phyloP scores from a whole-genome alignment of 306 rosid genomes.

The Hylodesmum podocarpum region DNA sequence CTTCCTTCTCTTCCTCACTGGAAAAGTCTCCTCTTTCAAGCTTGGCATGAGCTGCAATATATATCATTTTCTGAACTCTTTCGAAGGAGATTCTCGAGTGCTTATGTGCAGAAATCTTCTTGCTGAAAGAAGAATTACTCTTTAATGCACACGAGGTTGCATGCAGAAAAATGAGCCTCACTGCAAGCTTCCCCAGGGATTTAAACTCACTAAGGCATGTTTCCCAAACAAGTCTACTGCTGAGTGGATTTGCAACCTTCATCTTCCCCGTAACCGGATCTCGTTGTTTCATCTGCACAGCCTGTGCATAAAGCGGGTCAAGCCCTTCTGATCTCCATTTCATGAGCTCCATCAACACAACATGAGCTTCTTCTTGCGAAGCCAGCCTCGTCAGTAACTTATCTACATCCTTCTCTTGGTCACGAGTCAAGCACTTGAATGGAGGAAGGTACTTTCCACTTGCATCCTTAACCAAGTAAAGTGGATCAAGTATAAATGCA shows the following conservation, averaged over 20 bases:
- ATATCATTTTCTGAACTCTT: conserved; percentile 80
- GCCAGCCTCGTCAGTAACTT: conserved; percentile 71
- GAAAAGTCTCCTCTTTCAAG: conserved; percentile 72
- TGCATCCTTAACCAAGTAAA: conserved; percentile 67
- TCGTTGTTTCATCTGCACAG: conserved; percentile 80
- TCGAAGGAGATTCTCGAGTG: conserved; percentile 61
- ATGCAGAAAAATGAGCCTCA: conserved; percentile 81
- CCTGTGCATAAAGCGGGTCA: conserved; percentile 89
- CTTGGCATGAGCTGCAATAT: conserved; percentile 82
- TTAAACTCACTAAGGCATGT: conserved; percentile 78
- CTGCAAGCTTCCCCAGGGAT: conserved; percentile 74
- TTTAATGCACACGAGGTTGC: conserved; percentile 68
- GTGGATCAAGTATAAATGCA: conserved; percentile 87
- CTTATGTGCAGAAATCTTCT: conserved; percentile 62
- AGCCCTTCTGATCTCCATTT: conserved; percentile 93
- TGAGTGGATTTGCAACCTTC: conserved; percentile 80
- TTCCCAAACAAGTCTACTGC: conserved; percentile 93
- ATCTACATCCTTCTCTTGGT: conserved; percentile 87
- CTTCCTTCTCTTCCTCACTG: conserved; percentile 76
- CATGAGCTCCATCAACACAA: conserved; percentile 85
- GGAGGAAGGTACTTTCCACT: conserved; percentile 87
- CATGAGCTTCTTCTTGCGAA: conserved; percentile 80
- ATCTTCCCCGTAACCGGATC: conserved; percentile 86
- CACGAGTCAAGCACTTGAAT: conserved; percentile 72
- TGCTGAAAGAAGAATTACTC: conserved; percentile 72